Evolutionary conservation across 805 yeast species (phyloP).

Genomic region (Candida ponderosae): DNA sequence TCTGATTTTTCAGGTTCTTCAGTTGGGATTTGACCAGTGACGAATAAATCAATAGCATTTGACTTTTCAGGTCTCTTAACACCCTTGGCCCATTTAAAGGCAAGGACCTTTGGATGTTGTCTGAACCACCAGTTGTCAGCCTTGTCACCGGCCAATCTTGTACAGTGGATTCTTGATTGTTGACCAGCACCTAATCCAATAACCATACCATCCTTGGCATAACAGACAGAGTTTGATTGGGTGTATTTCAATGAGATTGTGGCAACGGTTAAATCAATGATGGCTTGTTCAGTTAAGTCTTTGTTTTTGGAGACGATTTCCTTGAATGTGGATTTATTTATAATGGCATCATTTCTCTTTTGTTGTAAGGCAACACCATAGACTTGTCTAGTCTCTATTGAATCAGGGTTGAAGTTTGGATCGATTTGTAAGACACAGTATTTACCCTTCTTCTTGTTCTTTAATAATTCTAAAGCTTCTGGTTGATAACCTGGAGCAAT

Average conservation of each 20-base stretch:
- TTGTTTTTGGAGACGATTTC: conserved; percentile 88
- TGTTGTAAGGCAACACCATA: conserved; percentile 94
- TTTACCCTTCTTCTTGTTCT: conserved; percentile 94
- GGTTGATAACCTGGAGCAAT: conserved; percentile 95
- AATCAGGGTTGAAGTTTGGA: conserved; percentile 82
- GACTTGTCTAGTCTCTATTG: conserved; percentile 85
- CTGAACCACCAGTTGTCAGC: conserved; percentile 99
- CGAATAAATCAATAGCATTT: conserved; percentile 92
- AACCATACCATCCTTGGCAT: conserved; percentile 98
- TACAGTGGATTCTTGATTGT: conserved; percentile 98
- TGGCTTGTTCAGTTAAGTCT: conserved; percentile 83
- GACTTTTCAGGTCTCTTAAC: conserved; percentile 98
- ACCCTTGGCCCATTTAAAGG: conserved; percentile 96
- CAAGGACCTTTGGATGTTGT: conserved; percentile 93
- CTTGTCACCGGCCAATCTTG: conserved; percentile 98
- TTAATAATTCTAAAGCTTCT: conserved; percentile 83
- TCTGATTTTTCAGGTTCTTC: conserved; percentile 90
- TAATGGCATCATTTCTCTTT: conserved; percentile 96
- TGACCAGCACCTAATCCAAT: conserved; percentile 99
- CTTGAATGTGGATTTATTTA: conserved; percentile 82
- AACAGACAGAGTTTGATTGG: conserved; percentile 97
- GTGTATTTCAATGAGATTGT: conserved; percentile 96
- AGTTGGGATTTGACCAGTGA: conserved; percentile 85
- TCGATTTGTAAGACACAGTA: conserved; percentile 95
- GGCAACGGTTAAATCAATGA: conserved; percentile 91